Evolutionary conservation across 1,284 basidiomycete species (phyloP).

Genomic region (Ustilago shanxiensis): DNA sequence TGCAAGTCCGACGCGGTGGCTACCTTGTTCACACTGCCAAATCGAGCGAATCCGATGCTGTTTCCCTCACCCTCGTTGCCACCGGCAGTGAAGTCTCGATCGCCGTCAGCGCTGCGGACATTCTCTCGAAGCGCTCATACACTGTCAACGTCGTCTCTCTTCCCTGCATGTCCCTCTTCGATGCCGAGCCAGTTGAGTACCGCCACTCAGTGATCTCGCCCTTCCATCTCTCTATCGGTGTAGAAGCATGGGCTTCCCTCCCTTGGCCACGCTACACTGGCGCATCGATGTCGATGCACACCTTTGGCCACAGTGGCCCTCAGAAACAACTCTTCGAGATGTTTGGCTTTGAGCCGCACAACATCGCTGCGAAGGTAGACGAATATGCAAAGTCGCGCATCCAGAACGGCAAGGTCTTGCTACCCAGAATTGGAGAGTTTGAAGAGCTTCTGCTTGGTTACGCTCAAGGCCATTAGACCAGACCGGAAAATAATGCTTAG

Average conservation of each 20-base stretch:
- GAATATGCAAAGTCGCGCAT: conserved; percentile 70
- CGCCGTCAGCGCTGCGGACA: conserved; percentile 83
- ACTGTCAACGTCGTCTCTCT: conserved; percentile 86
- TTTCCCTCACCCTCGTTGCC: conserved; percentile 81
- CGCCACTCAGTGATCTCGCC: too few species aligned
- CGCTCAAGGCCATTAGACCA: conserved; percentile 17
- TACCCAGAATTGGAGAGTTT: conserved; percentile 21
- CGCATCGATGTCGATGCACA: conserved; percentile 47
- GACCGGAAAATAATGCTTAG: too few species aligned
- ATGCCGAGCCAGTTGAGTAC: conserved; percentile 84
- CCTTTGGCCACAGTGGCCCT: conserved; percentile 83
- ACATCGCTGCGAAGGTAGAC: conserved; percentile 81
- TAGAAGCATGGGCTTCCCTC: conserved; percentile 78
- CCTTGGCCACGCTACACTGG: conserved; percentile 63
- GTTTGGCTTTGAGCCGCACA: conserved; percentile 72
- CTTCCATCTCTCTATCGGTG: conserved; percentile 84
- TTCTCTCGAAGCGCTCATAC: conserved; percentile 74
- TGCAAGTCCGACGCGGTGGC: conserved; percentile 84
- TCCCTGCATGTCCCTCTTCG: conserved; percentile 90
- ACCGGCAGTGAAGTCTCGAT: conserved; percentile 89
- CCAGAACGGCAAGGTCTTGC: neutral
- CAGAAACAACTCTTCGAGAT: conserved; percentile 83
- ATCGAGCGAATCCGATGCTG: conserved; percentile 74
- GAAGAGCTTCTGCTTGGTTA: conserved; percentile 19
- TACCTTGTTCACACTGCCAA: conserved; percentile 85